A percentile compares a stretch with the other conserved stretches of the same genome.
phyloP scores from a whole-genome alignment of 2,329 filamentous ascomycete genomes.

The Microdochium nivale region DNA sequence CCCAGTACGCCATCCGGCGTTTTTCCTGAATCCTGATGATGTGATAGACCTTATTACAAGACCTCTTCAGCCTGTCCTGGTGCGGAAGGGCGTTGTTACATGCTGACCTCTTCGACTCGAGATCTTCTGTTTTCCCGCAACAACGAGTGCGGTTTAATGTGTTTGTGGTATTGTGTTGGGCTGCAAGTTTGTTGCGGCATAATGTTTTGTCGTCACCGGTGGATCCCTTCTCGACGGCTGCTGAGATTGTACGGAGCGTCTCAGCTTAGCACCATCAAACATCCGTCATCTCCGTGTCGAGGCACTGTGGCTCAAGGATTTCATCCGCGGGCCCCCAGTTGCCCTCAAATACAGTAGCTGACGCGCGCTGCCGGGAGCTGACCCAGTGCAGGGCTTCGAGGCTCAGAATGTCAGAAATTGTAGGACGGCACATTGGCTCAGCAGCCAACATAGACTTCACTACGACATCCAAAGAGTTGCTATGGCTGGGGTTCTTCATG shows the following conservation, averaged over 20 bases:
- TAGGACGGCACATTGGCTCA: conserved; percentile 64
- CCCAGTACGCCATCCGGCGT: not conserved
- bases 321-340: conserved; percentile 79
- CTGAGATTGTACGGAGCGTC: too few species aligned
- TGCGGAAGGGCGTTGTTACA: not conserved
- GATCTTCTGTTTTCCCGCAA: not conserved
- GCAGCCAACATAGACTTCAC: conserved; percentile 84
- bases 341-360: conserved; percentile 93
- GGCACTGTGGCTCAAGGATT: conserved; percentile 24
- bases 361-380: conserved; percentile 64
- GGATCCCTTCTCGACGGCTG: too few species aligned
- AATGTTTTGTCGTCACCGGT: not conserved
- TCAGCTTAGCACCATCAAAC: conserved; percentile 30
- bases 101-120: not conserved
- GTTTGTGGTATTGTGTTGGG: not conserved
- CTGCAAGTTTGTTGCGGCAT: not conserved
- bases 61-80: not conserved
- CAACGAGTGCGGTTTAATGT: not conserved
- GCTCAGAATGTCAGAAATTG: conserved; percentile 62
- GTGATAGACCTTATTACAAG: not conserved
- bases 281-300: conserved; percentile 53
- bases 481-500: conserved; percentile 70
- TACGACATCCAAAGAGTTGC: conserved; percentile 71
- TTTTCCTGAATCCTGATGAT: not conserved
- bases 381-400: conserved; percentile 76